Evolutionary conservation across 352 stramenopile species (phyloP).

Genomic region (Globisporangium orthogonon): DNA sequence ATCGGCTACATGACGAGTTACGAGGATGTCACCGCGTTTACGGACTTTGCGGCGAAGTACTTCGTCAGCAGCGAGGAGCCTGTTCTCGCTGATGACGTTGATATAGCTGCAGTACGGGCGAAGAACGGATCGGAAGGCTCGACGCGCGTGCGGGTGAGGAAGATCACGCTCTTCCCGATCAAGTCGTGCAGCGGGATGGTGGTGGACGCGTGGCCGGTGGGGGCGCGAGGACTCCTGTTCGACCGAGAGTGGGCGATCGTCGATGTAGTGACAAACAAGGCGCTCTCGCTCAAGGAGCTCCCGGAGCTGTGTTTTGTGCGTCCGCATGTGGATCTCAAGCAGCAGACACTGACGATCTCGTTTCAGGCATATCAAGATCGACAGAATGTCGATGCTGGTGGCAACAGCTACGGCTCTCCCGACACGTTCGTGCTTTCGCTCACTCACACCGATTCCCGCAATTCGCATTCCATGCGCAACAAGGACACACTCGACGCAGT

Average conservation of each 20-base stretch:
- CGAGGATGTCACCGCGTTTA: conserved; percentile 50
- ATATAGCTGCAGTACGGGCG: not conserved
- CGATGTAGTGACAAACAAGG: conserved; percentile 35
- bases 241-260: conserved; percentile 76
- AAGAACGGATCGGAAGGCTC: too few relatives aligned
- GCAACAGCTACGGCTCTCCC: not conserved
- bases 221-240: conserved; percentile 49
- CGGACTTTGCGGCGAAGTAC: conserved; percentile 47
- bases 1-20: conserved; percentile 76
- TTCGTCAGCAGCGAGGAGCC: conserved; percentile 38
- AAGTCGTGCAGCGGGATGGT: conserved; percentile 68
- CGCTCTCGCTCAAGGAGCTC: conserved; percentile 50
- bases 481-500: conserved; percentile 14
- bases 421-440: conserved; percentile 36
- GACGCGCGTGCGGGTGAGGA: conserved; percentile 23
- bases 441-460: conserved; percentile 11
- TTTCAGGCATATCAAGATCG: conserved; percentile 12
- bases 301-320: conserved; percentile 57
- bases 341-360: conserved; percentile 48
- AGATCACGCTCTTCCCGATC: conserved; percentile 67
- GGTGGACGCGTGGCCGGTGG: conserved; percentile 52
- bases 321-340: conserved; percentile 50
- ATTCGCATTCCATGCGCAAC: not conserved
- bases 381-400: not conserved
- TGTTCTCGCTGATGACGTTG: not conserved